Evolutionary conservation across 1,284 basidiomycete genomes (phyloP), one percentile per base, ranked within the genome.

Genomic region (Cystobasidium slooffiae): DNA sequence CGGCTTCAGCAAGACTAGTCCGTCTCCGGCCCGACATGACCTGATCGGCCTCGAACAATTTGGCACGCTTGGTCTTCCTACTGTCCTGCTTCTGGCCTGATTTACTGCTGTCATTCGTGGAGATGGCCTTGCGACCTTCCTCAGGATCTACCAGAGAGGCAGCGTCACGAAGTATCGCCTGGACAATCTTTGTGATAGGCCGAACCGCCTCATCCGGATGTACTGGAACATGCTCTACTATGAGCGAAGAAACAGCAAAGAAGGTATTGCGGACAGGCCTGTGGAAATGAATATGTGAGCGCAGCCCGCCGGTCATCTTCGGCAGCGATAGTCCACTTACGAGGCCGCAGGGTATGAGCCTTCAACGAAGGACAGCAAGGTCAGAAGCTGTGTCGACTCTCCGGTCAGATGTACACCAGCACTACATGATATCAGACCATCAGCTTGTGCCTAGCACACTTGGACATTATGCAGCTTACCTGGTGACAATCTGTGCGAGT

Each of bases 31-130:
- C 44, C 65, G 62, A 47, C 63, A 73, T 58, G 49, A 65, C 66
- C 39, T 73, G 66, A 22, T 76, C 75, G 31, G 49, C 39, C 39
- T 76, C 72, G 52, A 74, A 76, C n/a, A 73, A 46, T 24, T 61
- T 62, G 9, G 65, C 56, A 44, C 68, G 37, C 58, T 76, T 76
- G 20, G 53, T 49, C 24, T 70, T 63, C 8, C 72, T 51, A 49
- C 52, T 52, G 18, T 68, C 41, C 14, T 51, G 49, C 20, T 51
- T 56, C 46, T 67, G 51, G 2, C 43, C 20, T 24, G 64, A 47
- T 63, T 63, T 63, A 41, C 61, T 49, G 8, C 41, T 41, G 46
- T 43, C 55, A 22, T 53, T 59, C 14, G 61, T 63, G 24, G 43
- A 7, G 39, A 63, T 63, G 39, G 24, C 22, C 46, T 55, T 56